phyloP scores from a whole-genome alignment of 257 asterid species.

The Paraleonurus japonicus region DNA sequence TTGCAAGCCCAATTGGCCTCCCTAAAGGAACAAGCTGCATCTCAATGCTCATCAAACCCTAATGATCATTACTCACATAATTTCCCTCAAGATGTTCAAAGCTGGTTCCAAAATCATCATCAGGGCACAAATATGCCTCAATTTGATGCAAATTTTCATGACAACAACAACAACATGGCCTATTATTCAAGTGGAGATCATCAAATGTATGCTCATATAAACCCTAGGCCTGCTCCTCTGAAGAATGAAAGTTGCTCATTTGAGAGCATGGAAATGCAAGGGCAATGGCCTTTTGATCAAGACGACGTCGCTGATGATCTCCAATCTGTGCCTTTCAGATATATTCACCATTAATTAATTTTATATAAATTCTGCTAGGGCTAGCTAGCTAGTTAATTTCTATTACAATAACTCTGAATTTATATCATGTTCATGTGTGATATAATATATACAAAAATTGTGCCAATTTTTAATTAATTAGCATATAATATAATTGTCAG shows the following conservation, averaged over 20 bases:
- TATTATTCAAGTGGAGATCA: conserved; percentile 5
- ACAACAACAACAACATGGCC: conserved; percentile 10
- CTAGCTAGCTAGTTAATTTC: not conserved
- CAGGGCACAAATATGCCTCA: conserved; percentile 31
- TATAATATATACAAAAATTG: not conserved
- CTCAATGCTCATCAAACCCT: conserved; percentile 53
- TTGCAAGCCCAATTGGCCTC: conserved; percentile 54
- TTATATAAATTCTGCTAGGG: conserved; percentile 7
- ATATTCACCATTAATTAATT: conserved; percentile 32
- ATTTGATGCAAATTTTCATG: conserved; percentile 30
- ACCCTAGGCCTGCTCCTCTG: conserved; percentile 17
- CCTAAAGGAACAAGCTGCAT: conserved; percentile 47
- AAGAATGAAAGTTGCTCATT: conserved; percentile 38
- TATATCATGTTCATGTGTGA: conserved; percentile 9
- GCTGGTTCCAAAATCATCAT: conserved; percentile 45
- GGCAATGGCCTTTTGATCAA: conserved; percentile 50
- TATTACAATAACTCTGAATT: not conserved
- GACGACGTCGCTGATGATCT: conserved; percentile 62
- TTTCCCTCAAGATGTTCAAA: conserved; percentile 51
- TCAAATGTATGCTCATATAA: not conserved
- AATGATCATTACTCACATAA: conserved; percentile 4
- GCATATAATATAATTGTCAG: not conserved
- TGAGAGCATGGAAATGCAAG: conserved; percentile 51
- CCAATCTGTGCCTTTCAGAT: conserved; percentile 67
- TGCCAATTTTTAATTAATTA: conserved; percentile 27